Base-by-base conservation (phyloP, 106 monocot genomes). In the Dioscorea alata region DNA sequence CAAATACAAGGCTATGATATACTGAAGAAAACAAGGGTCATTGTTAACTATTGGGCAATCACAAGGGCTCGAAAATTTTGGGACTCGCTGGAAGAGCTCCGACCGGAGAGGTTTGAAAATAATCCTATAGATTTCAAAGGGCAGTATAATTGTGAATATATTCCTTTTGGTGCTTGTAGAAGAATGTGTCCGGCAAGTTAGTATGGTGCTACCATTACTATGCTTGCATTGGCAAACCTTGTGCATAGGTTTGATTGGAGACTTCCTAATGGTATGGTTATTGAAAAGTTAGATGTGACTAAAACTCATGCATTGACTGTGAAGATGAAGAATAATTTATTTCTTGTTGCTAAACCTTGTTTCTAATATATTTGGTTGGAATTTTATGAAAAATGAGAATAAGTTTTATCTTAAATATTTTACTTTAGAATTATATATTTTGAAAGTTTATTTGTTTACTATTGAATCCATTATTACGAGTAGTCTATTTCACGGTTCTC, bases 11-110 rank as follows among this genome's bases (percentile, higher is more conserved):
- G 64, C 13, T 64, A 64, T 19, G n/a, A 64, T 0, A 64, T 64
- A 13, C 64, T 34, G 1, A 33, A 24, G 6, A 32, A 64, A 35
- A 64, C 64, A 34, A 64, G 64, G 17, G 64, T 64, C 13, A 64
- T 64, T 2, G 33, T 64, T 32, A 64, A 64, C 34, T 24, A 24
- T 13, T 64, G 64, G 64, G 64, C 64, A 6, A 64, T 64, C 0
- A 4, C 31, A 34, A 32, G 64, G 64, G 64, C 42, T 15, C 33
- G 35, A 15, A 9, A 34, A 16, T 0, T 35, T 10, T 64, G 64
- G 64, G 64, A 64, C 12, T 14, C 13, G 0, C 64, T 34, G 16
- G 33, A 64, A 6, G 64, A 64, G 33, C 34, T 64, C 33, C 12
- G 2, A 2, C 64, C 64, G 12, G 64, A 64, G 64, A 28, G 64